Base-by-base conservation (phyloP, 2,329 filamentous ascomycete species). In the Curvularia verruculosa region DNA sequence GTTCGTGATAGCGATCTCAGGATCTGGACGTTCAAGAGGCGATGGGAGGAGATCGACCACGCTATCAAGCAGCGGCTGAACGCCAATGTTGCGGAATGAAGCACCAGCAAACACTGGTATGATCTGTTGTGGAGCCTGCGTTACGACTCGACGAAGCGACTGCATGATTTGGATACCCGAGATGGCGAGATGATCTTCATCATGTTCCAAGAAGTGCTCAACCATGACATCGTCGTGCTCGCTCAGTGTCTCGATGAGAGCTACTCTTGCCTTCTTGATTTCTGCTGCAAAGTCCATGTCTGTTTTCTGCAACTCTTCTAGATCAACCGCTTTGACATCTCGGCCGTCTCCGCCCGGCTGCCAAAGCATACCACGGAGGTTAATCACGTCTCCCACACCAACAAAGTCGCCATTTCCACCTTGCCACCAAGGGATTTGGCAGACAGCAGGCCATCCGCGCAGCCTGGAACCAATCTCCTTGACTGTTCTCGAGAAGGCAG, bases 371-470 rank as follows among this genome's bases (percentile, higher is more conserved):
- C 88, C 92, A 43, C 88, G 84, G 12, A 92, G 81, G 58, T 89
- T 85, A 52, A 98, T 83, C 37, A 90, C 87, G 79, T 99, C 94
- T 37, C 92, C 91, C 24, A 98, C 85, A 24, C 95, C 95, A 23
- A 88, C 85, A 66, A 98, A 89, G 5, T 85, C 83, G 7, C 92
- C 90, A 57, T 89, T 88, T 5, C 82, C 83, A 12, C 80, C 82
- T 71, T 90, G 86, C 86, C 93, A 98, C 92, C 93, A 96, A 0
- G 95, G 95, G 60, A 98, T 93, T 69, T 96, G 93, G 70, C 94
- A 97, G 8, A 98, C 87, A 13, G 95, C 87, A 2, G 95, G 95
- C 88, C 90, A 96, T 1, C 88, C 90, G 57, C 87, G 85, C 19
- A 99, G 82, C 52, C 91, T 85, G 0, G 88, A 83, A 2, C 90